phyloP scores from a whole-genome alignment of 257 asterid genomes.

The Ocimum tenuiflorum region DNA sequence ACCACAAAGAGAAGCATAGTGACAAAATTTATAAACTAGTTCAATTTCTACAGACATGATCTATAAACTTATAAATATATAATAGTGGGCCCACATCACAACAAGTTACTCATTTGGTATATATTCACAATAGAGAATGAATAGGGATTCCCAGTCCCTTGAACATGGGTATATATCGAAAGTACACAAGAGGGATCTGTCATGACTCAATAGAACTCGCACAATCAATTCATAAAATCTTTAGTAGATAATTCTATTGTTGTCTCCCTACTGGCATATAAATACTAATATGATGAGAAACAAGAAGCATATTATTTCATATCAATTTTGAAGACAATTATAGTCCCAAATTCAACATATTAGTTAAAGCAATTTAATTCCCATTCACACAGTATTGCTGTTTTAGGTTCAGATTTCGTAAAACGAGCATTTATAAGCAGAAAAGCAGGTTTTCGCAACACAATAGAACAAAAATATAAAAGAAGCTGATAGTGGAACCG shows the following conservation, averaged over 20 bases:
- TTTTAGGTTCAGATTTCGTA: not conserved
- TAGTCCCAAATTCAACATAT: not conserved
- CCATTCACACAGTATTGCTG: not conserved
- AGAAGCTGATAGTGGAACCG: not conserved
- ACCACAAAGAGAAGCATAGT: not conserved
- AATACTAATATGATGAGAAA: constrained; percentile 1
- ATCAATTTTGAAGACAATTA: not conserved
- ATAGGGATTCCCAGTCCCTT: not conserved
- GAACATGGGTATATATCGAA: not conserved
- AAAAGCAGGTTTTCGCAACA: not conserved
- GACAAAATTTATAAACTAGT: not conserved
- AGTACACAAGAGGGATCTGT: not conserved
- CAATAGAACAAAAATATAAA: not conserved
- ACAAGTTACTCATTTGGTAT: not conserved
- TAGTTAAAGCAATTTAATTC: not conserved
- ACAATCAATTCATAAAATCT: not conserved
- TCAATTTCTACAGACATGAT: not conserved
- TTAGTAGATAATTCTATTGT: not conserved
- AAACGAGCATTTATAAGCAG: not conserved
- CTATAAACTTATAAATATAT: constrained; percentile 1
- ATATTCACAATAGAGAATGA: constrained; percentile 3
- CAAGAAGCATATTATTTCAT: not conserved
- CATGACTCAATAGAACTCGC: not conserved
- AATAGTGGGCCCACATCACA: not conserved
- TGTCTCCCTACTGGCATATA: not conserved